phyloP scores from a whole-genome alignment of 1,139 yeast species.

The Pichia sp. region DNA sequence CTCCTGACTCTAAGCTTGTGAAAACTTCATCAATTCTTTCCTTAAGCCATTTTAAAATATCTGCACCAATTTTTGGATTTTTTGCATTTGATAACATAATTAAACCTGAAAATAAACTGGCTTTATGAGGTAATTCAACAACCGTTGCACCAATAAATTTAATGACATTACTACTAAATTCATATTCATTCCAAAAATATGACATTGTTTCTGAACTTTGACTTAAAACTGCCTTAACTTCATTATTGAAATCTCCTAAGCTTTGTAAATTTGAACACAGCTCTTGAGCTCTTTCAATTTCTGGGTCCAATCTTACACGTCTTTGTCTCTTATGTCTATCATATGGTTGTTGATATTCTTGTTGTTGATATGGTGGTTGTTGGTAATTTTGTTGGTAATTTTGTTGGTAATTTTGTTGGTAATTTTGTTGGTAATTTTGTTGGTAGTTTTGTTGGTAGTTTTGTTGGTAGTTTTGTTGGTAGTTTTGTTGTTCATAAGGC shows the following conservation, averaged over 20 bases:
- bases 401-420: neutral
- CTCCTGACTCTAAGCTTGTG: constrained; percentile 54
- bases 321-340: constrained; percentile 8
- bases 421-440: neutral
- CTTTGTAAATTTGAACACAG: constrained; percentile 45
- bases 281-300: constrained; percentile 21
- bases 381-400: too few relatives aligned
- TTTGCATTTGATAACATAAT: constrained; percentile 62
- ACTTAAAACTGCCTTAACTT: constrained; percentile 7
- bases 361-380: neutral
- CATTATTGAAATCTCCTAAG: constrained; percentile 48
- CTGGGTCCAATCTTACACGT: constrained; percentile 11
- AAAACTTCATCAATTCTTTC: constrained; percentile 63
- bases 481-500: neutral
- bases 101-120: constrained; percentile 63
- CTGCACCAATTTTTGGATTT: constrained; percentile 54
- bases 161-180: constrained; percentile 37
- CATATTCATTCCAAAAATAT: constrained; percentile 37
- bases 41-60: constrained; percentile 12
- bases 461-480: neutral
- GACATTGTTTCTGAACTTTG: constrained; percentile 13
- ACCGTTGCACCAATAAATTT: constrained; percentile 62
- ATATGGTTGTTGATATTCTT: neutral
- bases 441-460: neutral
- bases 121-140: constrained; percentile 87